A percentile compares a stretch with the other conserved stretches of the same genome.
Evolutionary conservation across 106 monocot species (phyloP).

Genomic region (Dendrobium chrysotoxum): DNA sequence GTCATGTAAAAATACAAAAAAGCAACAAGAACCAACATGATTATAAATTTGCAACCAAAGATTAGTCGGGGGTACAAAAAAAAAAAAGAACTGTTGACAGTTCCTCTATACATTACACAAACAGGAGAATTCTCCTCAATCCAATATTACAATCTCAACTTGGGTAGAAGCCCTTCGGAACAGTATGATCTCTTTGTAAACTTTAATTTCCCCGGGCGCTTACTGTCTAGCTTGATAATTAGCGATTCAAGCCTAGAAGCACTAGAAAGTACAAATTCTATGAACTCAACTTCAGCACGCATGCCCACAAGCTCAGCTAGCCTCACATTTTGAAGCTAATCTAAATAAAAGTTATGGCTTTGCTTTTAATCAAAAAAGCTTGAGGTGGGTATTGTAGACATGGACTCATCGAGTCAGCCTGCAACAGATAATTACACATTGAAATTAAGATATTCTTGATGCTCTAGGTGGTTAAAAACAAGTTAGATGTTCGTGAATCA

Average conservation of each 20-base stretch:
- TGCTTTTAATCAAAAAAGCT: constrained; percentile 3
- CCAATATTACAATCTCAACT: constrained; percentile 5
- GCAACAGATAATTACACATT: no score
- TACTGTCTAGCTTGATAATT: not conserved
- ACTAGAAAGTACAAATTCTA: not conserved
- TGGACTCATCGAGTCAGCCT: constrained; percentile 14
- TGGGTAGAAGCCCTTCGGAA: constrained; percentile 1
- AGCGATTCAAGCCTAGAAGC: not conserved
- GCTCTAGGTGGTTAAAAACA: not conserved
- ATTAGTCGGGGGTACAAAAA: no score
- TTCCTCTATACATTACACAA: no score
- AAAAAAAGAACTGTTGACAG: no score
- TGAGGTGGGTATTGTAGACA: constrained; percentile 3
- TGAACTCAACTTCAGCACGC: constrained; percentile 1
- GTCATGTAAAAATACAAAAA: no score
- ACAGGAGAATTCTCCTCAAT: not conserved
- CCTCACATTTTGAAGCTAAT: not conserved
- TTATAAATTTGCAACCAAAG: no score
- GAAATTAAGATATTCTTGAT: no score
- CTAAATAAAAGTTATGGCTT: not conserved
- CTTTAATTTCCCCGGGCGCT: not conserved
- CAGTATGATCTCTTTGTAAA: constrained; percentile 10
- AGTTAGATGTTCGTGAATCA: not conserved
- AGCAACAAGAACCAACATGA: no score
- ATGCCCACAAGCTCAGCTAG: constrained; percentile 2